Evolutionary conservation across 257 asterid genomes (phyloP).

Genomic region (Solanum clarkiae): DNA sequence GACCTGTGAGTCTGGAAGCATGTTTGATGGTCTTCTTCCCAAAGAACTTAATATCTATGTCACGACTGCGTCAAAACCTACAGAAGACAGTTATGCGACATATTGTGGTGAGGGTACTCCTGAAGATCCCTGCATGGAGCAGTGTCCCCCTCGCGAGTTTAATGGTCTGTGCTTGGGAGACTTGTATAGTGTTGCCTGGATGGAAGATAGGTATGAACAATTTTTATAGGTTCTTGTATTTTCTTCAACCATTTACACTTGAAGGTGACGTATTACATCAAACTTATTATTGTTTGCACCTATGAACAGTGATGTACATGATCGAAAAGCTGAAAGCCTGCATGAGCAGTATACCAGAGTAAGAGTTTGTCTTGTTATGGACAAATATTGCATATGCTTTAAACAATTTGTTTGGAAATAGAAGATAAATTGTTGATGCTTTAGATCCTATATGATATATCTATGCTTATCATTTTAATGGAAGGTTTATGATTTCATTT

Average conservation of each 20-base stretch:
- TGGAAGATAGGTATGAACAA: slow-evolving; percentile 69
- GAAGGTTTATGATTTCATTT: neutral
- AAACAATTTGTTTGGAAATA: neutral
- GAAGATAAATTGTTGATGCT: neutral
- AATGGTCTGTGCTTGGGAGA: slow-evolving; percentile 33
- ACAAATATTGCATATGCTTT: neutral
- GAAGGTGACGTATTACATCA: neutral
- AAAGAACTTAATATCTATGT: slow-evolving; percentile 74
- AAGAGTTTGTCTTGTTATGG: neutral
- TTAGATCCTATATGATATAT: neutral
- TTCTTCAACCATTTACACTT: neutral
- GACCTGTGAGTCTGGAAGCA: slow-evolving; percentile 94
- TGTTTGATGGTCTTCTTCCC: slow-evolving; percentile 87
- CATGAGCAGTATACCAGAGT: neutral
- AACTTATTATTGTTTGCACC: neutral
- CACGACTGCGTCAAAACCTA: slow-evolving; percentile 84
- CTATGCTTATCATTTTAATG: neutral
- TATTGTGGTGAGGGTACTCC: slow-evolving; percentile 85
- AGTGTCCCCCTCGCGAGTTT: neutral
- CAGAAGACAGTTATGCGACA: slow-evolving; percentile 94
- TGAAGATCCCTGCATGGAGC: slow-evolving; percentile 50
- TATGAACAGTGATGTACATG: neutral
- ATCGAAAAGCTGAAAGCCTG: neutral
- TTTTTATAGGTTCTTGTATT: neutral
- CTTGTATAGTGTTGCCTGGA: slow-evolving; percentile 89